Base-by-base conservation (phyloP, 768 basidiomycete species). In the Tephrocybe sp. region DNA sequence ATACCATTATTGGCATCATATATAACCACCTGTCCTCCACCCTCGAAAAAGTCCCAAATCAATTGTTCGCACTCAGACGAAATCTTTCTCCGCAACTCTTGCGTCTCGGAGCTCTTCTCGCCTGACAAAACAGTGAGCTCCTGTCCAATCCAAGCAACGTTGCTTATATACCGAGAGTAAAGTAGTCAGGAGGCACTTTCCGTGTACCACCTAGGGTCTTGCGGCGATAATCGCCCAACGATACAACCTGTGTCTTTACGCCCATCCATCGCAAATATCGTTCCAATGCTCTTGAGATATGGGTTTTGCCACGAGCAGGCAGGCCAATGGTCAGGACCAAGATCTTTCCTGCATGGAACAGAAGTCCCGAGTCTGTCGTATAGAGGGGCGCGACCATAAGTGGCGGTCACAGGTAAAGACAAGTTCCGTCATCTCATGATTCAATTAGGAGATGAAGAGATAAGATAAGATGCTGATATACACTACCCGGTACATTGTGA, bases 221-320 rank as follows among this genome's bases (percentile, higher is more conserved):
- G 46, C 97, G 73, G 40, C 97, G 82, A 68, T 96, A 94, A 69
- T 99, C 97, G 17, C 97, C 97, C 9, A 99, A 75, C 5, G 93
- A 95, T 49, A 98, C 85, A 48, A 98, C 97, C 56, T 88, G 83
- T 0, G 93, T 96, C 69, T 96, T 98, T 48, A 99, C 91, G 26
- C 97, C 97, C 68, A 92, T 90, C 97, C 97, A 99, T 67, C 93
- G 79, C 1, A 99, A 79, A 69, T 99, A 99, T n/a, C 97, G 84
- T 67, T 98, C 96, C 11, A 98, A 78, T 6, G 96, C 87, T 34
- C 95, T 82, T 1, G 94, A 96, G 50, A 98, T 92, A 66, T 99
- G 97, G 0, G 97, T 99, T 72, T 97, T 97, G 31, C 94, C 93
- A 47, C 93, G 82, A 1, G 96, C 95, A 39, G 95, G 95, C 3